A percentile compares a stretch with the other conserved stretches of the same genome.
These are phyloP conservation scores for Fistulinella prunicolor DNA, from an alignment of 768 basidiomycete species.

Conservation along the genomic window DNA sequence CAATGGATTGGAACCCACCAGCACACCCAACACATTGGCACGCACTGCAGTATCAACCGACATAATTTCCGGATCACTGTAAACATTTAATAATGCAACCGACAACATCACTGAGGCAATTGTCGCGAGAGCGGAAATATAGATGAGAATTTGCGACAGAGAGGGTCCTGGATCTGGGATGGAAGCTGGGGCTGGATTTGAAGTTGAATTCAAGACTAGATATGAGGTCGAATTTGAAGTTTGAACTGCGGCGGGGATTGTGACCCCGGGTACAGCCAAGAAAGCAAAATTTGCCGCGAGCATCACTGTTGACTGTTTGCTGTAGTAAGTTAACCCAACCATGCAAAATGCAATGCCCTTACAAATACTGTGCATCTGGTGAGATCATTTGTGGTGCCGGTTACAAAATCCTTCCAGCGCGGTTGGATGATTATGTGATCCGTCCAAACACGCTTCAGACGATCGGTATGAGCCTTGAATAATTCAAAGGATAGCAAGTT, in stretches of 20 bases:
- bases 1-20: background rate
- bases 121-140: slow-evolving; percentile 33
- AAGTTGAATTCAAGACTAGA: too few relatives aligned
- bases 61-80: background rate
- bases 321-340: background rate
- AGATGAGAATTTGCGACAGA: slow-evolving; percentile 25
- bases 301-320: slow-evolving; percentile 46
- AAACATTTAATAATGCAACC: background rate
- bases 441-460: slow-evolving; percentile 42
- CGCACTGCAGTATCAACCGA: background rate
- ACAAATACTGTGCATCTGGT: slow-evolving; percentile 48
- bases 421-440: slow-evolving; percentile 39
- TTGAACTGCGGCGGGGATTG: background rate
- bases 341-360: slow-evolving; percentile 8
- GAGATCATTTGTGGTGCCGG: slow-evolving; percentile 44
- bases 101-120: background rate
- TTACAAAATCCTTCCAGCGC: slow-evolving; percentile 41
- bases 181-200: too few relatives aligned
- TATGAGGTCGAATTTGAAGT: too few relatives aligned
- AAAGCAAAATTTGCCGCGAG: slow-evolving; percentile 54
- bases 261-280: slow-evolving; percentile 46
- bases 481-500: slow-evolving; percentile 40
- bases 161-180: background rate
- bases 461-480: slow-evolving; percentile 42
- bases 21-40: background rate